Conservation (phyloP, 2,329 filamentous ascomycete genomes). For the Pyrenochaeta sp. region DNA sequence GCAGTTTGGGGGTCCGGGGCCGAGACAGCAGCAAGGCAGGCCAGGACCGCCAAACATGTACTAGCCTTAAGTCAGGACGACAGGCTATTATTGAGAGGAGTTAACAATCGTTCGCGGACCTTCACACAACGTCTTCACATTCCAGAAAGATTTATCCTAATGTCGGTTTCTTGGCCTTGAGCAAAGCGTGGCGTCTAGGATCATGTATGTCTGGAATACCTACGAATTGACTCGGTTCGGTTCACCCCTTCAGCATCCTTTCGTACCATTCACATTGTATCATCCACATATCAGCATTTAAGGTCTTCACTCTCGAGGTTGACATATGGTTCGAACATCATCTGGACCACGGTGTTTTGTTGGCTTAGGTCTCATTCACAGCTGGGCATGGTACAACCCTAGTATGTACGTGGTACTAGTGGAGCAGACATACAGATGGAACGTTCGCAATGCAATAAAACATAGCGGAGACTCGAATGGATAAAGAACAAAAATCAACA, state of each 20-base stretch:
- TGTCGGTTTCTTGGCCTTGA: slow-evolving; percentile 14
- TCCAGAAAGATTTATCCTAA: slow-evolving; percentile 7
- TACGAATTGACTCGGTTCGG: not conserved
- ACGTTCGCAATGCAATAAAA: not conserved
- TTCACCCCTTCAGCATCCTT: not conserved
- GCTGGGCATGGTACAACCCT: not conserved
- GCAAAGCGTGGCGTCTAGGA: slow-evolving; percentile 25
- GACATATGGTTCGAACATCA: not conserved
- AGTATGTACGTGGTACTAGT: not conserved
- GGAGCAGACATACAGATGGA: not conserved
- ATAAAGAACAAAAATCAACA: not conserved
- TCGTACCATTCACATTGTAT: not conserved
- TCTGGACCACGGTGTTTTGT: not conserved
- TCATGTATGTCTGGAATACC: not conserved
- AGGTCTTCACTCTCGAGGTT: not conserved
- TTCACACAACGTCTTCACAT: not conserved
- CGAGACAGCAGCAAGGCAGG: slow-evolving; percentile 37
- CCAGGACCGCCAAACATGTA: slow-evolving; percentile 46
- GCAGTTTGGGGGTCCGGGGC: slow-evolving; percentile 43
- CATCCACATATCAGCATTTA: not conserved
- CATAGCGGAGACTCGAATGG: not conserved
- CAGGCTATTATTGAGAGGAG: not conserved
- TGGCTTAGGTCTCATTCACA: not conserved
- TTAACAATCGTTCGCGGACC: not conserved
- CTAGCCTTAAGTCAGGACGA: slow-evolving; percentile 8